Conservation (phyloP, 306 rosid species). For the Oxytropis ochrocephala region DNA sequence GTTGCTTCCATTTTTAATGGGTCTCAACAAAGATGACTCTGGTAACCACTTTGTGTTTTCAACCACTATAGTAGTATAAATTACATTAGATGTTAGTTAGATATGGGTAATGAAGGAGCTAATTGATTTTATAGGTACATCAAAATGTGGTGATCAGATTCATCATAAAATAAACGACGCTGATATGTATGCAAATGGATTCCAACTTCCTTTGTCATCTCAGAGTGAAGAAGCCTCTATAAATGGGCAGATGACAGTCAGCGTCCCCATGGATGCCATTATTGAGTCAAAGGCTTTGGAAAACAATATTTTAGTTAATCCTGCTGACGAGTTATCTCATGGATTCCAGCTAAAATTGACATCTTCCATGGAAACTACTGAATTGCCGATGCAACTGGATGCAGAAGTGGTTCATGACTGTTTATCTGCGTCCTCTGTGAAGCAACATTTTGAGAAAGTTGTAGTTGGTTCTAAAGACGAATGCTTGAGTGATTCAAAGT, state of each 20-base stretch:
- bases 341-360: conserved; percentile 5
- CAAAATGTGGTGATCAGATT: conserved; percentile 14
- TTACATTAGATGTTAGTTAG: neutral
- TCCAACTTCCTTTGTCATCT: conserved; percentile 17
- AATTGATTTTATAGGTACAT: conserved; percentile 25
- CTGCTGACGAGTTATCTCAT: conserved; percentile 23
- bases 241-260: neutral
- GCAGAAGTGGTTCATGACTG: conserved; percentile 10
- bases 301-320: conserved; percentile 7
- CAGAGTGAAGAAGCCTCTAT: conserved; percentile 17
- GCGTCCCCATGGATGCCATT: neutral
- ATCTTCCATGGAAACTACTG: conserved; percentile 11
- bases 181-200: neutral
- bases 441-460: conserved; percentile 18
- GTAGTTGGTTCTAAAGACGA: neutral
- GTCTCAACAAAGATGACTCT: conserved; percentile 27
- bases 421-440: conserved; percentile 14
- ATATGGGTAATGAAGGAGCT: conserved; percentile 1
- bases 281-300: conserved; percentile 21
- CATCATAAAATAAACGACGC: neutral
- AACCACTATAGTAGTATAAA: neutral
- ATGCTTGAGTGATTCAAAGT: neutral
- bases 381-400: conserved; percentile 16
- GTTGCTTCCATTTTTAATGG: conserved; percentile 68
- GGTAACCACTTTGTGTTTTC: conserved; percentile 27